phyloP scores from a whole-genome alignment of 148 eudicot species.

The Fagopyrum homotropicum region DNA sequence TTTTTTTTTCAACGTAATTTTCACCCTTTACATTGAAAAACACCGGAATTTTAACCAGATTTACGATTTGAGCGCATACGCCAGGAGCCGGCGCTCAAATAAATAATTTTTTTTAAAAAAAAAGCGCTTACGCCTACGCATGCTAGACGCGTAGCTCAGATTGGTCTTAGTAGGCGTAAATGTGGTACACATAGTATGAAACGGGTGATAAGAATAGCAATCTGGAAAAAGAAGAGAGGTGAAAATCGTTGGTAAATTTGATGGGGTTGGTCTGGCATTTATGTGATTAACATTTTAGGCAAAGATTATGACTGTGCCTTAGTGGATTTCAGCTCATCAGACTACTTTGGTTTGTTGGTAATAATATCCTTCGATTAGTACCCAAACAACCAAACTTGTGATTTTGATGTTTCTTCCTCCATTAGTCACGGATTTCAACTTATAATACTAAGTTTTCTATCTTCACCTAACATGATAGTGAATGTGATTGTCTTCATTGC shows the following conservation, averaged over 20 bases:
- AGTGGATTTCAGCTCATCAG: background rate
- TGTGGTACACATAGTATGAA: too few relatives aligned
- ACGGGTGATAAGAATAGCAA: too few relatives aligned
- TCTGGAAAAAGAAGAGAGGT: background rate
- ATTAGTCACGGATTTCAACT: background rate
- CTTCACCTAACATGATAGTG: background rate
- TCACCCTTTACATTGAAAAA: too few relatives aligned
- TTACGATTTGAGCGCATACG: too few relatives aligned
- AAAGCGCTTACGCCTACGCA: too few relatives aligned
- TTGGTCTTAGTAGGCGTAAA: too few relatives aligned
- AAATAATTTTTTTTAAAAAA: too few relatives aligned
- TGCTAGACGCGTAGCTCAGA: too few relatives aligned
- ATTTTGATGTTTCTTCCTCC: background rate
- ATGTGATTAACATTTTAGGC: background rate
- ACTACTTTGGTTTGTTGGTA: background rate
- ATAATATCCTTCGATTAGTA: background rate
- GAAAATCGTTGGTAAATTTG: too few relatives aligned
- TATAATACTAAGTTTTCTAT: background rate
- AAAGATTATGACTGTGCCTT: background rate
- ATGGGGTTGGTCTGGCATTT: background rate
- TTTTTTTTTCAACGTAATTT: too few relatives aligned
- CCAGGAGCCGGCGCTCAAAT: too few relatives aligned
- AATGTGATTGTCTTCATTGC: background rate
- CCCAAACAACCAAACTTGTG: background rate
- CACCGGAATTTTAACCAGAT: too few relatives aligned